Evolutionary conservation across 108 stramenopile species (phyloP).

Genomic region (Conticribra guillardii): DNA sequence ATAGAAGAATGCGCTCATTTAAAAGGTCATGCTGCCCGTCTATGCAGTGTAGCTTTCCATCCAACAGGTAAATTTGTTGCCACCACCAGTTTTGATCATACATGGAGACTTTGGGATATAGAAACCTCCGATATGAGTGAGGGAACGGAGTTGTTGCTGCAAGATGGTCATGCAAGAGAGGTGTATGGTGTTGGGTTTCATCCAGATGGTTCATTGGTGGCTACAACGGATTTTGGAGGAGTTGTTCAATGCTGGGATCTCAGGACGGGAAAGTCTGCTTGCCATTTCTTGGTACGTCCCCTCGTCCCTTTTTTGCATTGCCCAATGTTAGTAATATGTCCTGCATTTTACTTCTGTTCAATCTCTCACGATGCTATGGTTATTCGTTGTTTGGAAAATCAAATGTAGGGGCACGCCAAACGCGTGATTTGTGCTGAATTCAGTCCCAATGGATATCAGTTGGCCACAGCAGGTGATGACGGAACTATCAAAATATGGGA

Average conservation of each 20-base stretch:
- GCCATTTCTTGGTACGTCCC: slow-evolving; percentile 60
- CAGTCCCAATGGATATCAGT: slow-evolving; percentile 91
- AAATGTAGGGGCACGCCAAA: slow-evolving; percentile 74
- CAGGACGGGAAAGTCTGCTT: slow-evolving; percentile 87
- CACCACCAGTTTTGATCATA: slow-evolving; percentile 96
- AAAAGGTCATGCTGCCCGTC: slow-evolving; percentile 88
- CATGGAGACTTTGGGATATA: slow-evolving; percentile 99
- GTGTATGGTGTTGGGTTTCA: slow-evolving; percentile 95
- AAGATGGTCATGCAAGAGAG: slow-evolving; percentile 95
- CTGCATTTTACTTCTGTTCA: not conserved
- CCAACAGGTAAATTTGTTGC: slow-evolving; percentile 87
- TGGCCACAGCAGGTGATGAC: slow-evolving; percentile 95
- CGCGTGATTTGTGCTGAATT: slow-evolving; percentile 86
- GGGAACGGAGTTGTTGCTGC: slow-evolving; percentile 86
- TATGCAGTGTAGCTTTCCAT: slow-evolving; percentile 94
- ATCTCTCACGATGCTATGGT: too few relatives aligned
- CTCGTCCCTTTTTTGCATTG: not conserved
- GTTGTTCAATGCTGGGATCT: slow-evolving; percentile 97
- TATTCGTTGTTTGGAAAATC: too few relatives aligned
- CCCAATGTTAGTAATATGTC: not conserved
- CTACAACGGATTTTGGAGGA: slow-evolving; percentile 95
- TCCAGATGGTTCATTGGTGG: slow-evolving; percentile 90
- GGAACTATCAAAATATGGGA: slow-evolving; percentile 96
- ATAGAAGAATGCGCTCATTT: slow-evolving; percentile 76
- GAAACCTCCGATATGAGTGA: slow-evolving; percentile 71